These are phyloP conservation scores for Amoeboaphelidium protococcarum DNA, from an alignment of 371 early-diverging fungal species.

Conservation along the genomic window DNA sequence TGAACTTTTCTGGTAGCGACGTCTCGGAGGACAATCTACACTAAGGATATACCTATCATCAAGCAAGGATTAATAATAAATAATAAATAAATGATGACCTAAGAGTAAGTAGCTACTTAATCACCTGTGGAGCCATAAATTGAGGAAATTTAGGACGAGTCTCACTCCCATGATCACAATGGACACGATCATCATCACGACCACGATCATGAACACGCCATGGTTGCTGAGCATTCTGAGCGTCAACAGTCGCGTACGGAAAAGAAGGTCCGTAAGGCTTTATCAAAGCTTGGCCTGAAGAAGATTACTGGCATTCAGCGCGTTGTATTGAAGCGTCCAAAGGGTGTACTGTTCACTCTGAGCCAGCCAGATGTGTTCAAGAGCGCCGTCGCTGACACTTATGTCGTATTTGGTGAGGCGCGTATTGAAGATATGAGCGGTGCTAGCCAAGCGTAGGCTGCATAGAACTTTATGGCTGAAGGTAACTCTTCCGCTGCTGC, in stretches of 20 bases:
- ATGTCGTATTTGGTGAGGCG: constrained; percentile 90
- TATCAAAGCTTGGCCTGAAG: constrained; percentile 71
- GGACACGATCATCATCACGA: constrained; percentile 2
- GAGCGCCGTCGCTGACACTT: constrained; percentile 59
- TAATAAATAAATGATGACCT: too few relatives aligned
- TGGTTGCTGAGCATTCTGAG: too few relatives aligned
- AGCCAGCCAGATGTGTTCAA: constrained; percentile 77
- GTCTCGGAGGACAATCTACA: too few relatives aligned
- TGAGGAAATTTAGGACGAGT: constrained; percentile 5
- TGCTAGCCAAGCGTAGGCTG: constrained; percentile 26
- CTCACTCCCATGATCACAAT: constrained; percentile 5
- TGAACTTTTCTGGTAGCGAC: too few relatives aligned
- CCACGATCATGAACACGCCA: too few relatives aligned
- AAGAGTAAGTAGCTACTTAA: too few relatives aligned
- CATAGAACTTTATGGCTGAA: constrained; percentile 12
- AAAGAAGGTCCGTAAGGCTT: constrained; percentile 87
- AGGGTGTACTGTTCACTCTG: constrained; percentile 54
- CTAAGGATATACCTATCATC: too few relatives aligned
- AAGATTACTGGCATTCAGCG: constrained; percentile 59
- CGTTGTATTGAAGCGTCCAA: constrained; percentile 25
- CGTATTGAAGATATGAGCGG: constrained; percentile 55
- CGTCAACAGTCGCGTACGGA: constrained; percentile 46
- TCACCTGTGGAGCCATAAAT: constrained; percentile 3
- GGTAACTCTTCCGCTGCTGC: constrained; percentile 19
- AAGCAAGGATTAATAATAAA: too few relatives aligned